These are phyloP conservation scores for Adansonia gregorii DNA, from an alignment of 441 rosid species.

Conservation along the genomic window DNA sequence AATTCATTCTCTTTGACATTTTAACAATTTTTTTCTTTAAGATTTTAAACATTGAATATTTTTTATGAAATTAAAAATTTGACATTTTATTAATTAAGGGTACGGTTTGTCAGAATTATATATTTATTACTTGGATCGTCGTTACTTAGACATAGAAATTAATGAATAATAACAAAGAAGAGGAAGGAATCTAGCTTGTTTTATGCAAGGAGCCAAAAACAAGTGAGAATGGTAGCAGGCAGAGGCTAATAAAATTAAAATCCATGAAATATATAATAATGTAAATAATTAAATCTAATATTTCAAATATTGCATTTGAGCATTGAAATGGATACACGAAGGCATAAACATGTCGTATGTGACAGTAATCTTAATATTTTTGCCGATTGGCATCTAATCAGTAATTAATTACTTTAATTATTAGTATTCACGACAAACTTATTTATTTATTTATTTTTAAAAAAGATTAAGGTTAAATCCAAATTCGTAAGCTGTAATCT, in stretches of 20 bases:
- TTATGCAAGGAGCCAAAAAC: conserved; percentile 6
- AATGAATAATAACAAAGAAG: background rate
- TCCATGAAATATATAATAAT: background rate
- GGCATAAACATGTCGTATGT: background rate
- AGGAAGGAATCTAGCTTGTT: conserved; percentile 5
- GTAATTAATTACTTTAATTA: background rate
- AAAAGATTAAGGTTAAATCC: conserved; percentile 30
- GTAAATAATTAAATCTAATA: background rate
- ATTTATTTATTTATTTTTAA: background rate
- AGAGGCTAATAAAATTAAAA: background rate
- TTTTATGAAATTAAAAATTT: no score
- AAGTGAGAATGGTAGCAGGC: background rate
- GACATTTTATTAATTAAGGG: no score
- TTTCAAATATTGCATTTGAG: background rate
- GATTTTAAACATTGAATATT: no score
- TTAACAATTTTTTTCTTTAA: no score
- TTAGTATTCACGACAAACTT: conserved; percentile 3
- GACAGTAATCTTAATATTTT: background rate
- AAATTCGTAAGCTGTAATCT: conserved; percentile 24
- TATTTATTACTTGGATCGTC: background rate
- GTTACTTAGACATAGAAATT: background rate
- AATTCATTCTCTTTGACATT: no score
- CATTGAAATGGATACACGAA: conserved; percentile 1
- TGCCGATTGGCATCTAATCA: conserved; percentile 3
- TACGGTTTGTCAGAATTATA: no score